Percentiles rank a stretch among this genome's conserved stretches.
Conservation (phyloP, 495 filamentous ascomycete species). For the Penicillium simplicissimum region DNA sequence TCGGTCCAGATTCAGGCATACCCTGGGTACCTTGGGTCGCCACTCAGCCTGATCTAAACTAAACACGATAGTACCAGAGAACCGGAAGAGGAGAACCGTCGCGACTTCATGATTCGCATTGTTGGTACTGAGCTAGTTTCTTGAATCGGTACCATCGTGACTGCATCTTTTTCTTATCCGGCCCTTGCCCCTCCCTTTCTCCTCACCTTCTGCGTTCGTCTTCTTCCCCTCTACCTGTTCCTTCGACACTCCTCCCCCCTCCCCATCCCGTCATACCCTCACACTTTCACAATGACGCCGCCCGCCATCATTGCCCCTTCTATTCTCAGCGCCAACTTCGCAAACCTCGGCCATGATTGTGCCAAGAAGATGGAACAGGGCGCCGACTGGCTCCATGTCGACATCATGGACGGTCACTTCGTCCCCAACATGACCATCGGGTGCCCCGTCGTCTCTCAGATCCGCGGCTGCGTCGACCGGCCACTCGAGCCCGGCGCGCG, state of each 20-base stretch:
- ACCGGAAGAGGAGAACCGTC: background rate
- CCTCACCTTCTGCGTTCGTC: constrained; percentile 7
- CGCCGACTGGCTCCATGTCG: constrained; percentile 76
- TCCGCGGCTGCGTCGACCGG: constrained; percentile 76
- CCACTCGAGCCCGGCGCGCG: constrained; percentile 59
- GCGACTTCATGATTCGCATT: background rate
- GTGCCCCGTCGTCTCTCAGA: constrained; percentile 89
- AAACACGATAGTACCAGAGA: constrained; percentile 5
- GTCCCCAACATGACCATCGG: constrained; percentile 98
- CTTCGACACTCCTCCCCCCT: background rate
- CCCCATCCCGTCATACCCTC: background rate
- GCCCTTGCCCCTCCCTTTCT: constrained; percentile 1
- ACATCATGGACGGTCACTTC: constrained; percentile 97
- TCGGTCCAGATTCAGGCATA: constrained; percentile 23
- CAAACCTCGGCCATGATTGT: constrained; percentile 80
- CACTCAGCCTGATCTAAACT: constrained; percentile 29
- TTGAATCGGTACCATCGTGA: background rate
- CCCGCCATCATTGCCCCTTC: constrained; percentile 94
- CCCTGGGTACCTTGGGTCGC: constrained; percentile 32
- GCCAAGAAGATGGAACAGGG: constrained; percentile 75
- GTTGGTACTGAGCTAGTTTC: background rate
- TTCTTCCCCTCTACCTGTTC: constrained; percentile 7
- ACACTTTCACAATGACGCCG: constrained; percentile 65
- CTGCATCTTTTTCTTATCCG: background rate
- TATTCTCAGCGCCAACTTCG: constrained; percentile 96